Evolutionary conservation across 1,284 basidiomycete genomes (phyloP).

Genomic region (Caloboletus firmus): DNA sequence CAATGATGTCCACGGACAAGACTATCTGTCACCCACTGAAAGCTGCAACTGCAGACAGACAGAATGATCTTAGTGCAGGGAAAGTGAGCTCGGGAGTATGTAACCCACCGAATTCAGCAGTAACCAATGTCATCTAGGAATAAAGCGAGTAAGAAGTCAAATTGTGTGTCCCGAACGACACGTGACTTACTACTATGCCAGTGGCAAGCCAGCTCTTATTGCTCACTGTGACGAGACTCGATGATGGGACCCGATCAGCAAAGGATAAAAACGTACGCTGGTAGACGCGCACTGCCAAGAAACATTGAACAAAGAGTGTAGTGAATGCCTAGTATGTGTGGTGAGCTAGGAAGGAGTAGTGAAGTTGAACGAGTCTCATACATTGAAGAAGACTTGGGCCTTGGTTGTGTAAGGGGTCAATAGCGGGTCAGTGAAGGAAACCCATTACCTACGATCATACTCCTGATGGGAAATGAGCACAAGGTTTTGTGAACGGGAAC

Average conservation of each 20-base stretch:
- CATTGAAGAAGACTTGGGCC: not conserved
- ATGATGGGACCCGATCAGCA: not conserved
- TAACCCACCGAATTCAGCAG: not conserved
- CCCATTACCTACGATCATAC: not conserved
- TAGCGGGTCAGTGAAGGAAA: not conserved
- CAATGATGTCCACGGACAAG: not conserved
- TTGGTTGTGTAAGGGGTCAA: not conserved
- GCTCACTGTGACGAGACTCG: not conserved
- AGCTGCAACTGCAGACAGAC: not conserved
- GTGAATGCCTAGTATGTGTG: not conserved
- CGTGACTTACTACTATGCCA: not conserved
- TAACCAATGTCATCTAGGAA: not conserved
- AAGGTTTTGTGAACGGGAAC: not conserved
- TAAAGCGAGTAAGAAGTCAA: not conserved
- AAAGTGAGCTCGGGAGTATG: not conserved
- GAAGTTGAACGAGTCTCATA: not conserved
- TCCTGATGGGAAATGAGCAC: not conserved
- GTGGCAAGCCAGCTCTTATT: not conserved
- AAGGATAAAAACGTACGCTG: not conserved
- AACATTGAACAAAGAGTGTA: not conserved
- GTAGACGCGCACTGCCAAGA: not conserved
- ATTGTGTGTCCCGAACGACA: too few relatives aligned
- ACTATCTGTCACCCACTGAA: not conserved
- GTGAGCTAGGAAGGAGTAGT: not conserved
- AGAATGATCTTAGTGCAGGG: not conserved